A percentile compares a stretch with the other conserved stretches of the same genome.
phyloP scores from a whole-genome alignment of 495 filamentous ascomycete species.

The Penicillium coprophilum region DNA sequence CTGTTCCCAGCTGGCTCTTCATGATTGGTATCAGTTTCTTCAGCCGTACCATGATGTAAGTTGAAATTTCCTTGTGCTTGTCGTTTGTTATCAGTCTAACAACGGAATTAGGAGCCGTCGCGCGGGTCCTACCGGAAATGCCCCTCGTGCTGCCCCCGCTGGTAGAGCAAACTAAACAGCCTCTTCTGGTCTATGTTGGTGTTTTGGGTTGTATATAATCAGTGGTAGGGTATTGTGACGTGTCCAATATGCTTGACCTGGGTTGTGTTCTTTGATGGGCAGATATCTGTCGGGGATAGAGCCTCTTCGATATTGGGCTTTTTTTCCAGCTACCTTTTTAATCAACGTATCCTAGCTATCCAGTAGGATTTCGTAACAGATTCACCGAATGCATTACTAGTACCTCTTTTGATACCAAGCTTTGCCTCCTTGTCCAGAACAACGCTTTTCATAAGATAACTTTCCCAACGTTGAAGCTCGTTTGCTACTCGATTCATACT shows the following conservation, averaged over 20 bases:
- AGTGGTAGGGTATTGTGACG: slow-evolving; percentile 12
- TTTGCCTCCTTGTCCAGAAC: neutral
- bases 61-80: slow-evolving; percentile 26
- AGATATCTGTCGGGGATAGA: neutral
- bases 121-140: slow-evolving; percentile 33
- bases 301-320: slow-evolving; percentile 4
- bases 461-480: neutral
- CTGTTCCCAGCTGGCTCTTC: slow-evolving; percentile 67
- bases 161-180: slow-evolving; percentile 29
- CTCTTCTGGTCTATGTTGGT: slow-evolving; percentile 9
- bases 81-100: slow-evolving; percentile 5
- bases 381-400: neutral
- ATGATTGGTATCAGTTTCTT: slow-evolving; percentile 82
- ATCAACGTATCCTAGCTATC: slow-evolving; percentile 1
- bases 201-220: slow-evolving; percentile 29
- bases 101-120: slow-evolving; percentile 43
- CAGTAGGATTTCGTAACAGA: neutral
- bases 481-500: neutral
- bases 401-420: neutral
- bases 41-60: slow-evolving; percentile 86
- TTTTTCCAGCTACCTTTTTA: slow-evolving; percentile 12
- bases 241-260: slow-evolving; percentile 20
- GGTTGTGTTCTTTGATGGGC: slow-evolving; percentile 14
- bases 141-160: slow-evolving; percentile 24
- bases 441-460: neutral